Conservation (phyloP, 306 rosid species). For the Sesbania bispinosa region DNA sequence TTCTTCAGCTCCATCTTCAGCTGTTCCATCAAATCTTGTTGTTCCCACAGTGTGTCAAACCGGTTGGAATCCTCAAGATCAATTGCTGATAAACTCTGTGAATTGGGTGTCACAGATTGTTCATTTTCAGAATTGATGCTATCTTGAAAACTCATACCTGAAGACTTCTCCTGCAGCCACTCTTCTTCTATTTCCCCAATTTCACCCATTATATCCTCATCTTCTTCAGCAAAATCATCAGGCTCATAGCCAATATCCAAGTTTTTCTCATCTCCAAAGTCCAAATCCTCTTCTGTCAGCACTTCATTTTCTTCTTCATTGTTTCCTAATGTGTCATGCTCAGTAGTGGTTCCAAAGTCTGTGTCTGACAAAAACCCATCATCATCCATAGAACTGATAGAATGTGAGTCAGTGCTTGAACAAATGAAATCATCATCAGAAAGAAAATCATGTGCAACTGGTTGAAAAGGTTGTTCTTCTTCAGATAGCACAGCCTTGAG, state of each 20-base stretch:
- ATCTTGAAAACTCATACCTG: slow-evolving; percentile 3
- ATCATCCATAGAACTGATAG: slow-evolving; percentile 29
- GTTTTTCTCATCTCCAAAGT: slow-evolving; percentile 26
- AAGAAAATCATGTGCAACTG: slow-evolving; percentile 20
- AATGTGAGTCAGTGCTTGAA: slow-evolving; percentile 44
- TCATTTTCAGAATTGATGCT: slow-evolving; percentile 16
- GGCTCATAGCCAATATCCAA: slow-evolving; percentile 49
- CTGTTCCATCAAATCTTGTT: slow-evolving; percentile 88
- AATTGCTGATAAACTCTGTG: neutral
- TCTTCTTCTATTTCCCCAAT: slow-evolving; percentile 41
- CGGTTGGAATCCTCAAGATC: slow-evolving; percentile 52
- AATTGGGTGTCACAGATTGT: slow-evolving; percentile 17
- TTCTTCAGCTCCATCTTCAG: slow-evolving; percentile 83
- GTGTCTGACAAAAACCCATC: slow-evolving; percentile 47
- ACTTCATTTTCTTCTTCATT: slow-evolving; percentile 17
- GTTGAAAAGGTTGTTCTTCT: slow-evolving; percentile 16
- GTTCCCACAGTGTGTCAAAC: slow-evolving; percentile 86
- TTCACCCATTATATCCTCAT: slow-evolving; percentile 46
- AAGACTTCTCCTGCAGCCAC: slow-evolving; percentile 4
- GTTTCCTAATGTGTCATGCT: slow-evolving; percentile 6
- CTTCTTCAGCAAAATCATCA: slow-evolving; percentile 59
- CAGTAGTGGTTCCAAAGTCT: slow-evolving; percentile 38
- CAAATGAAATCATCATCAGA: slow-evolving; percentile 40
- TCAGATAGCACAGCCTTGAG: neutral
- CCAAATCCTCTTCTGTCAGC: slow-evolving; percentile 33